Evolutionary conservation across 306 rosid species (phyloP).

Genomic region (Carpinus fangiana): DNA sequence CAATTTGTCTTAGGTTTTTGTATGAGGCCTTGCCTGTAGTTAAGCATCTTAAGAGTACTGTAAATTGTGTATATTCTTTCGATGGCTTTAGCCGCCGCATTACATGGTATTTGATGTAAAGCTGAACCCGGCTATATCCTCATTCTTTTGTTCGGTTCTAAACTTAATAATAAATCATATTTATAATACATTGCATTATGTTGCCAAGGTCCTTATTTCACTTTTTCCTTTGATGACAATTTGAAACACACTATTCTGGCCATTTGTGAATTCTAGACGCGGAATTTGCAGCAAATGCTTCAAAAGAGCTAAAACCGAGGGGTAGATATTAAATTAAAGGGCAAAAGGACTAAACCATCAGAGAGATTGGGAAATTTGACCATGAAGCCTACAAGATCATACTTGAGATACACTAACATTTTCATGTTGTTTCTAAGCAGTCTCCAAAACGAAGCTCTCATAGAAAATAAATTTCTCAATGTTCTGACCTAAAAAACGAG

Average conservation of each 20-base stretch:
- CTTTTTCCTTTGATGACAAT: background rate
- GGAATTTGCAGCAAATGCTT: background rate
- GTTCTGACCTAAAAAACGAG: too few species aligned
- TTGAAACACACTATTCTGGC: background rate
- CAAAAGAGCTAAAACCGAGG: too few species aligned
- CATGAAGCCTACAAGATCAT: too few species aligned
- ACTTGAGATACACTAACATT: too few species aligned
- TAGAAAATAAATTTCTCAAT: too few species aligned
- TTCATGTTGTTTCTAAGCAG: background rate
- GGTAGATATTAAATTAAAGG: too few species aligned
- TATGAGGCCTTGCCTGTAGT: background rate
- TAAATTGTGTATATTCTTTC: background rate
- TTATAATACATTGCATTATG: background rate
- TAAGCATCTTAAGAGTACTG: background rate
- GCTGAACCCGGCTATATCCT: background rate
- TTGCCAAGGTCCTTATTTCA: background rate
- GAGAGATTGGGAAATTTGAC: too few species aligned
- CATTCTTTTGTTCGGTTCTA: background rate
- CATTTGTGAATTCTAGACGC: background rate
- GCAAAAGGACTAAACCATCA: too few species aligned
- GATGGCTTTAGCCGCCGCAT: background rate
- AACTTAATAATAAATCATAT: background rate
- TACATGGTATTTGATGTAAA: slow-evolving; percentile 9
- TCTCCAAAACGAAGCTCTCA: too few species aligned
- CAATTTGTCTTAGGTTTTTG: background rate